Evolutionary conservation across 352 stramenopile species (phyloP).

Genomic region (Pythium insidiosum): DNA sequence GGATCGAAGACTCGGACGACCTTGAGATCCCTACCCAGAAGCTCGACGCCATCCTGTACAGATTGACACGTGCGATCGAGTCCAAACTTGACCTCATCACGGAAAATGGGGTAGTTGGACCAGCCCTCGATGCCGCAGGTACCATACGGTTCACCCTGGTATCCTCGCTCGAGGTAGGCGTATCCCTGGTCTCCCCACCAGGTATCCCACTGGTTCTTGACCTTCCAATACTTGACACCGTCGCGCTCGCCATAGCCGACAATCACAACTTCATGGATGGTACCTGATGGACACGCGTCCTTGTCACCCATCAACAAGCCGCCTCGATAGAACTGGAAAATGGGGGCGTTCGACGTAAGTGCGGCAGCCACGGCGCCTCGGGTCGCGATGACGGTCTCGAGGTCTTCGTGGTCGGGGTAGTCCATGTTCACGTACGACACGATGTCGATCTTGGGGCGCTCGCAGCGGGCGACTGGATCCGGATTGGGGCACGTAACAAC

Average conservation of each 20-base stretch:
- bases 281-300: neutral
- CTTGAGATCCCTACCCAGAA: neutral
- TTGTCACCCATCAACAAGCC: constrained; percentile 1
- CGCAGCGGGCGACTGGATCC: neutral
- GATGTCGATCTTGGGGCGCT: neutral
- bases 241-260: constrained; percentile 5
- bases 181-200: constrained; percentile 7
- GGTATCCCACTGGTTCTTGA: constrained; percentile 10
- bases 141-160: constrained; percentile 4
- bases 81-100: neutral
- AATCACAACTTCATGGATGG: constrained; percentile 8
- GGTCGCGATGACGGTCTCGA: neutral
- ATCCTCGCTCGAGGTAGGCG: constrained; percentile 5
- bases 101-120: constrained; percentile 3
- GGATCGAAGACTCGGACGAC: neutral
- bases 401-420: neutral
- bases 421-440: neutral
- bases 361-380: neutral
- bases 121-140: constrained; percentile 3
- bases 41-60: neutral
- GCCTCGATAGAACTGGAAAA: constrained; percentile 1
- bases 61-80: neutral
- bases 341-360: neutral
- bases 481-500: no score
- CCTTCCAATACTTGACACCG: constrained; percentile 6